These are phyloP conservation scores for Plenodomus biglobosus DNA, from an alignment of 2,329 filamentous ascomycete species.

Conservation along the genomic window DNA sequence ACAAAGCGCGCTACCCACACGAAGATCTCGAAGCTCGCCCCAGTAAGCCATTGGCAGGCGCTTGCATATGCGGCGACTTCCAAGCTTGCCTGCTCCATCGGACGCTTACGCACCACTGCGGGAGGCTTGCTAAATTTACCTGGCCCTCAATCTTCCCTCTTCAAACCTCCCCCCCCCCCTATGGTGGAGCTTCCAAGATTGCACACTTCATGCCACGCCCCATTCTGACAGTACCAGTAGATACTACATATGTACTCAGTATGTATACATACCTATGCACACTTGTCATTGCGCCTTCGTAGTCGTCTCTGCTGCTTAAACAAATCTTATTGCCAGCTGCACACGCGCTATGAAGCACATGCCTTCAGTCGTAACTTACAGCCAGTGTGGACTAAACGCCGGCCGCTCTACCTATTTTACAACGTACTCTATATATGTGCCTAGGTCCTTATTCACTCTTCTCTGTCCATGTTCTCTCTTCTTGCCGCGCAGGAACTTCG, in stretches of 20 bases:
- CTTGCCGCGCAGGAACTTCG: no score
- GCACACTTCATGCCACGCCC: slow-evolving; percentile 4
- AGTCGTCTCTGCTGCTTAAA: no score
- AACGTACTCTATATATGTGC: no score
- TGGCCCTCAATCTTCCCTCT: neutral
- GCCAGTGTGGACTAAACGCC: no score
- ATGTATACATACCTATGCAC: slow-evolving; percentile 4
- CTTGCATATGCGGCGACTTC: slow-evolving; percentile 27
- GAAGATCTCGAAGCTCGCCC: slow-evolving; percentile 21
- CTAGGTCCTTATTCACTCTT: no score
- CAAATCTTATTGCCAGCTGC: no score
- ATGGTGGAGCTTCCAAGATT: slow-evolving; percentile 15
- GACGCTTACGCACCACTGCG: slow-evolving; percentile 26
- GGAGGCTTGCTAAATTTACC: slow-evolving; percentile 31
- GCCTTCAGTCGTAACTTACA: no score
- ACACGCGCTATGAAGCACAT: no score
- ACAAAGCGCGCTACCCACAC: no score
- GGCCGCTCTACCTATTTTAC: no score
- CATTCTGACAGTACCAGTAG: neutral
- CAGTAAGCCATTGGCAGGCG: slow-evolving; percentile 19
- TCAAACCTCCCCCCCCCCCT: neutral
- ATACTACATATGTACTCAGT: neutral
- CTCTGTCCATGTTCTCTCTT: no score
- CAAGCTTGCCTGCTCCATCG: slow-evolving; percentile 12
- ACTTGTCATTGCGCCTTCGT: no score